These are phyloP conservation scores for Neospora caninum DNA, from an alignment of 169 alveolate genomes.

Conservation along the genomic window DNA sequence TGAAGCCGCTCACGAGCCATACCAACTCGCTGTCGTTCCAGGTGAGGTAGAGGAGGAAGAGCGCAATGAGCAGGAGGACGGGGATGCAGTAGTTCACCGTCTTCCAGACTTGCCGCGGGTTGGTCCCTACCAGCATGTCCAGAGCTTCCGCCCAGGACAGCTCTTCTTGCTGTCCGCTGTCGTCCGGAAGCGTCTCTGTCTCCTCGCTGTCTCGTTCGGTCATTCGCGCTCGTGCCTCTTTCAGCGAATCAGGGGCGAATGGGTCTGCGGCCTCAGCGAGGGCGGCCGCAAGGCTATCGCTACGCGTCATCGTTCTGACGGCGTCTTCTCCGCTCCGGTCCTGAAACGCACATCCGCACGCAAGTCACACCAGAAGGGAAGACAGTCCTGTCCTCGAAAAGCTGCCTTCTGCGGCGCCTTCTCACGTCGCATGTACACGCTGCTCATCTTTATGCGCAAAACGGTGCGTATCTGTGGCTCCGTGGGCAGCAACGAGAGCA, in stretches of 20 bases:
- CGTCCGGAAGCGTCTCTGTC: neutral
- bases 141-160: neutral
- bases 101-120: neutral
- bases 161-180: neutral
- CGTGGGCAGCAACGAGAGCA: too few species aligned
- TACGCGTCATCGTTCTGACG: neutral
- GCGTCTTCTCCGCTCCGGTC: neutral
- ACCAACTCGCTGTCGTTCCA: neutral
- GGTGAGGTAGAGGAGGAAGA: neutral
- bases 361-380: too few species aligned
- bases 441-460: too few species aligned
- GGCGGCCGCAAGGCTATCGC: neutral
- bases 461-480: too few species aligned
- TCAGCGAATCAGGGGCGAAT: neutral
- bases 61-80: neutral
- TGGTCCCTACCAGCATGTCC: conserved; percentile 8
- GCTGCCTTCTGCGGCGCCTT: too few species aligned
- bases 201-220: neutral
- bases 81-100: neutral
- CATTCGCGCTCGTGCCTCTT: neutral
- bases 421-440: too few species aligned
- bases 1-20: neutral
- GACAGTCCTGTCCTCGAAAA: too few species aligned
- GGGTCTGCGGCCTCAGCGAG: neutral
- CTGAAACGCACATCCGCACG: too few species aligned